A percentile compares a stretch with the other conserved stretches of the same genome.
Evolutionary conservation across 208 protist genomes (phyloP).

Genomic region (Leptomonas seymouri): DNA sequence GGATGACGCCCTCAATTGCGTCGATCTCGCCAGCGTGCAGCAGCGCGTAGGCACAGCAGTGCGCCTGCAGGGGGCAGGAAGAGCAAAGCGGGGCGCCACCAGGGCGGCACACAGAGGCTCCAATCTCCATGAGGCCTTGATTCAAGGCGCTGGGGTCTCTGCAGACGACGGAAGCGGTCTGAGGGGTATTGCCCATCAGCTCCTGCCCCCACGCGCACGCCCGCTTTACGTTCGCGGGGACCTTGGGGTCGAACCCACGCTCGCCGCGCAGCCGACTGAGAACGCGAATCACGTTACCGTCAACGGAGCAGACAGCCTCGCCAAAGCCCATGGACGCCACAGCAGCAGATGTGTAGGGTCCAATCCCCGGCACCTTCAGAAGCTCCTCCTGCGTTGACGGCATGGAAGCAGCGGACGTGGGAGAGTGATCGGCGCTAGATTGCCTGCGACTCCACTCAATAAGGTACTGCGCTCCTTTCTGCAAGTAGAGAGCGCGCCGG

Average conservation of each 20-base stretch:
- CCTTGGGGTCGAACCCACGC: constrained; percentile 80
- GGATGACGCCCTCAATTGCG: constrained; percentile 81
- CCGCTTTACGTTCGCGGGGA: constrained; percentile 52
- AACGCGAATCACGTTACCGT: constrained; percentile 95
- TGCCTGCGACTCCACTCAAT: constrained; percentile 42
- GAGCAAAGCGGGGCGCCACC: constrained; percentile 64
- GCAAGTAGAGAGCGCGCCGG: constrained; percentile 83
- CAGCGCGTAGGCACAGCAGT: constrained; percentile 57
- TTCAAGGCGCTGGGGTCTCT: constrained; percentile 71
- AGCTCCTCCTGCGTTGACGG: constrained; percentile 45
- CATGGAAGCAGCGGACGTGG: constrained; percentile 11
- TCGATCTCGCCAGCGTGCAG: constrained; percentile 47
- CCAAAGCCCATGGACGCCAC: constrained; percentile 92
- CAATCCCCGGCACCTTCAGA: constrained; percentile 88
- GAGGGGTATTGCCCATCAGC: constrained; percentile 47
- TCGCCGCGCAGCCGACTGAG: constrained; percentile 79
- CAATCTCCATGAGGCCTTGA: constrained; percentile 95
- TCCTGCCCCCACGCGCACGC: constrained; percentile 61
- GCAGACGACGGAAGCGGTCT: constrained; percentile 24
- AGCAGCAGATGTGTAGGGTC: constrained; percentile 93
- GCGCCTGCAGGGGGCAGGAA: constrained; percentile 61
- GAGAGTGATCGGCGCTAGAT: not conserved
- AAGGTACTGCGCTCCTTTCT: constrained; percentile 86
- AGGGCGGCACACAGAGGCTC: constrained; percentile 85
- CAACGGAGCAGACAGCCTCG: constrained; percentile 75